Evolutionary conservation across 805 yeast genomes (phyloP).

Genomic region (Starmerella lactis-condensi): DNA sequence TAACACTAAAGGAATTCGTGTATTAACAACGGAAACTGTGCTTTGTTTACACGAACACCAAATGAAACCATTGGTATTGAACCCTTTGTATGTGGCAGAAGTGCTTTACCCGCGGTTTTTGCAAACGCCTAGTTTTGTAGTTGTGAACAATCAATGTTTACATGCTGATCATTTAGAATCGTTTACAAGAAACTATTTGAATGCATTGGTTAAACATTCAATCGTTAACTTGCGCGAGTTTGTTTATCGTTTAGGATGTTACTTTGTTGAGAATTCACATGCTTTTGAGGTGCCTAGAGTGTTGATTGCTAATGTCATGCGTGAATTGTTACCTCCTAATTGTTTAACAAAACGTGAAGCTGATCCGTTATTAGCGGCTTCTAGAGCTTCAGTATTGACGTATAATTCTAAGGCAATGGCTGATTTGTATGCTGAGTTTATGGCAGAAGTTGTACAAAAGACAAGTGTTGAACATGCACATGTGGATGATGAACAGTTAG

Average conservation of each 20-base stretch:
- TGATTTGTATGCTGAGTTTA: conserved; percentile 3
- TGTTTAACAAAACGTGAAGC: conserved; percentile 3
- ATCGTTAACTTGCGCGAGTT: conserved; percentile 18
- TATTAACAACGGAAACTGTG: conserved; percentile 38
- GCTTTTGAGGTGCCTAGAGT: conserved; percentile 38
- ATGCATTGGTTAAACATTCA: conserved; percentile 22
- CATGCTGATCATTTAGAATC: conserved; percentile 36
- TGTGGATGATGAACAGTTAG: background rate
- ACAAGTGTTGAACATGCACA: too few relatives aligned
- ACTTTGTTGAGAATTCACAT: conserved; percentile 31
- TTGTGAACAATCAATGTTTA: conserved; percentile 26
- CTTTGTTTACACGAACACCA: conserved; percentile 33
- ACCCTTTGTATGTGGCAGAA: conserved; percentile 26
- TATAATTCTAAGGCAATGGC: conserved; percentile 15
- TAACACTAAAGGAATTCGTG: conserved; percentile 58
- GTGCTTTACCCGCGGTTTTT: conserved; percentile 40
- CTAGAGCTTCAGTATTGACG: conserved; percentile 8
- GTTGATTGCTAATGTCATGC: conserved; percentile 7
- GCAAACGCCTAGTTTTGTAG: conserved; percentile 44
- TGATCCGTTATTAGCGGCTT: conserved; percentile 10
- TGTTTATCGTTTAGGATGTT: conserved; percentile 25
- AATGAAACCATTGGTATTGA: conserved; percentile 30
- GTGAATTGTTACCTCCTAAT: conserved; percentile 2
- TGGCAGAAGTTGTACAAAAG: too few relatives aligned
- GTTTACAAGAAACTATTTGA: conserved; percentile 25